Base-by-base conservation (phyloP, 1,284 basidiomycete species). In the Somion occarium region DNA sequence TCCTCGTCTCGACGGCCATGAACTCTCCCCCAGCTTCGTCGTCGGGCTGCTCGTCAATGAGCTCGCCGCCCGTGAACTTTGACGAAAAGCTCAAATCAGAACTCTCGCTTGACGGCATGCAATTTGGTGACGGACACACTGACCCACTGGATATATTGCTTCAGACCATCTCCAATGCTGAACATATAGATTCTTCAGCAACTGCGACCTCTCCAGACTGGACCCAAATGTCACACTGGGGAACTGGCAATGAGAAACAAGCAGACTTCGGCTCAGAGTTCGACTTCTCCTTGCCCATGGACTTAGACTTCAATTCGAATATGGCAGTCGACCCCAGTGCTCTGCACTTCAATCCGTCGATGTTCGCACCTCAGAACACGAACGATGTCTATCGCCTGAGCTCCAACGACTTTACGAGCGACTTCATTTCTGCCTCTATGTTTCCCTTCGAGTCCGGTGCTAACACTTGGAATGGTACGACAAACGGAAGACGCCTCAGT, bases 281-380 rank as follows among this genome's bases (percentile, higher is more conserved):
- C 54, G 67, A 69, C 52, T 66, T 80, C 50, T 64, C 70, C 9
- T 55, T 70, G 47, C 66, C 66, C 43, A 67, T 70, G 57, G 76
- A 80, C 64, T 74, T 86, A 64, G 80, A 85, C 58, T 78, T 83
- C 51, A 66, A 72, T 57, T 62, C 55, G 3, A 64, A 64, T 49
- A 74, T 80, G 58, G 73, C 76, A 1, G 74, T 88, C 52, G 82
- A 88, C 54, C 84, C 86, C 12, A 80, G 70, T 56, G 69, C 76
- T 5, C 67, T 86, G 11, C 82, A 85, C 59, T 80, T 82, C 59
- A 71, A 79, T 43, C 59, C 65, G 22, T 64, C 65, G 45, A 67
- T 67, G 53, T 58, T 63, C 41, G 49, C 53, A 19, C 50, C 57
- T 44, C 44, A 55, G 39, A 59, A 44, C 4, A 61, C 50, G 52